A percentile compares a stretch with the other conserved stretches of the same genome.
phyloP scores from a whole-genome alignment of 2,329 filamentous ascomycete species.

The Colletotrichum sp. region DNA sequence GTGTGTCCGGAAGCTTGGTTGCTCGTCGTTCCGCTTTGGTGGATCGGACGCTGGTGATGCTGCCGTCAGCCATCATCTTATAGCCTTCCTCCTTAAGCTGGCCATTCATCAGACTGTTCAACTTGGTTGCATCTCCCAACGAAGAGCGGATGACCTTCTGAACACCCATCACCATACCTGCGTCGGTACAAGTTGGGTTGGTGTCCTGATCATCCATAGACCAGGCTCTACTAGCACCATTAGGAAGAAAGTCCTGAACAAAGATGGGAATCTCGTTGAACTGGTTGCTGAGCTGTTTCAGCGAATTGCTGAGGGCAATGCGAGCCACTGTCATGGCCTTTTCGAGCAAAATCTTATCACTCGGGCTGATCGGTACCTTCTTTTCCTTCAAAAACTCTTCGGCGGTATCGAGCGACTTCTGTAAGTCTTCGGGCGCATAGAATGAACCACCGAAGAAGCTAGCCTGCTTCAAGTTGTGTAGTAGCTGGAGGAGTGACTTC shows the following conservation, averaged over 20 bases:
- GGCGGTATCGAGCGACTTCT: slow-evolving; percentile 68
- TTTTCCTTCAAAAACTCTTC: slow-evolving; percentile 70
- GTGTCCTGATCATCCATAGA: slow-evolving; percentile 62
- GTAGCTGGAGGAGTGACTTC: slow-evolving; percentile 69
- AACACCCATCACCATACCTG: slow-evolving; percentile 54
- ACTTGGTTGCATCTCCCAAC: slow-evolving; percentile 43
- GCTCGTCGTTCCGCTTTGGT: background rate
- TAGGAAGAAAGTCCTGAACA: slow-evolving; percentile 67
- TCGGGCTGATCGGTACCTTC: slow-evolving; percentile 59
- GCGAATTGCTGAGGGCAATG: slow-evolving; percentile 59
- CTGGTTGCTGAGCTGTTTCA: slow-evolving; percentile 70
- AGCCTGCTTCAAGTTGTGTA: slow-evolving; percentile 80
- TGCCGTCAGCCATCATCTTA: slow-evolving; percentile 33
- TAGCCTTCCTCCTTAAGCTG: slow-evolving; percentile 49
- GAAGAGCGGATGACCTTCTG: slow-evolving; percentile 58
- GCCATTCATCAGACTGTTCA: slow-evolving; percentile 54
- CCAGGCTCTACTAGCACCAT: slow-evolving; percentile 66
- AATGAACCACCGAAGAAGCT: slow-evolving; percentile 87
- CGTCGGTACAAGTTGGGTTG: slow-evolving; percentile 54
- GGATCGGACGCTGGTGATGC: slow-evolving; percentile 11
- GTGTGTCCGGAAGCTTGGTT: background rate
- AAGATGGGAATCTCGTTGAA: slow-evolving; percentile 82
- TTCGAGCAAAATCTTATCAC: slow-evolving; percentile 66
- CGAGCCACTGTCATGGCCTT: slow-evolving; percentile 72
- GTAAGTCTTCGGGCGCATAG: slow-evolving; percentile 68